Conservation (phyloP, 768 basidiomycete genomes). For the Russula earlei region DNA sequence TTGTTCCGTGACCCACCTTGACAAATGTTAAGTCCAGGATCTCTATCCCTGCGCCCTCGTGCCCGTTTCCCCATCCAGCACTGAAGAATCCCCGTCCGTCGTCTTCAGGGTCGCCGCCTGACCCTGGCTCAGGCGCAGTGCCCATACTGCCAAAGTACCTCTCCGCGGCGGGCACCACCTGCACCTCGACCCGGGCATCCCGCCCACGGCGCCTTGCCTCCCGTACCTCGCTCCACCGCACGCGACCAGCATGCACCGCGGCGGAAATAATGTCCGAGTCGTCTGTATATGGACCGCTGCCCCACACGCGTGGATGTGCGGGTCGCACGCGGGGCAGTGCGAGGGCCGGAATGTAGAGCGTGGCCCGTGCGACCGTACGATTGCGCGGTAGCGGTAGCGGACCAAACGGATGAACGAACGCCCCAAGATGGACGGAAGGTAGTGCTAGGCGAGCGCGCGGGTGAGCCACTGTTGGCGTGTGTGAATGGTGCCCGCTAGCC, state of each 20-base stretch:
- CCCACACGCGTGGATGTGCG: constrained; percentile 54
- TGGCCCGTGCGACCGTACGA: constrained; percentile 28
- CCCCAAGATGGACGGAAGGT: constrained; percentile 36
- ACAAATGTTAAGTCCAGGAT: constrained; percentile 55
- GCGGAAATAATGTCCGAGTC: constrained; percentile 66
- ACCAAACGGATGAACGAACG: constrained; percentile 46
- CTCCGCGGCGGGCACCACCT: constrained; percentile 35
- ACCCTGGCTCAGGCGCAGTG: constrained; percentile 14
- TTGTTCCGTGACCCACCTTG: constrained; percentile 33
- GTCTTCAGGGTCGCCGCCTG: constrained; percentile 32
- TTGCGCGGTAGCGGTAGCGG: constrained; percentile 43
- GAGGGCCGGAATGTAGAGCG: constrained; percentile 49
- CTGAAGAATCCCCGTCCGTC: constrained; percentile 56
- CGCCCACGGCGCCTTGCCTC: constrained; percentile 30
- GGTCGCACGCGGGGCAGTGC: constrained; percentile 51
- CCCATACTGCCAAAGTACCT: constrained; percentile 38
- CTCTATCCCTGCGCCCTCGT: constrained; percentile 71
- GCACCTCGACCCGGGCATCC: constrained; percentile 35
- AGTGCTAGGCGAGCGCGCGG: constrained; percentile 16
- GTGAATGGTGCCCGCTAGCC: background rate
- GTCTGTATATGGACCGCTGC: constrained; percentile 61
- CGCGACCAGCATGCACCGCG: constrained; percentile 54
- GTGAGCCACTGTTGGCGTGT: background rate
- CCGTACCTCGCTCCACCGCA: constrained; percentile 35
- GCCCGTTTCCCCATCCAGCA: constrained; percentile 69